Percentiles rank a stretch among this genome's conserved stretches.
Conservation (phyloP, 2,329 filamentous ascomycete species). For the Cladosporium halotolerans region DNA sequence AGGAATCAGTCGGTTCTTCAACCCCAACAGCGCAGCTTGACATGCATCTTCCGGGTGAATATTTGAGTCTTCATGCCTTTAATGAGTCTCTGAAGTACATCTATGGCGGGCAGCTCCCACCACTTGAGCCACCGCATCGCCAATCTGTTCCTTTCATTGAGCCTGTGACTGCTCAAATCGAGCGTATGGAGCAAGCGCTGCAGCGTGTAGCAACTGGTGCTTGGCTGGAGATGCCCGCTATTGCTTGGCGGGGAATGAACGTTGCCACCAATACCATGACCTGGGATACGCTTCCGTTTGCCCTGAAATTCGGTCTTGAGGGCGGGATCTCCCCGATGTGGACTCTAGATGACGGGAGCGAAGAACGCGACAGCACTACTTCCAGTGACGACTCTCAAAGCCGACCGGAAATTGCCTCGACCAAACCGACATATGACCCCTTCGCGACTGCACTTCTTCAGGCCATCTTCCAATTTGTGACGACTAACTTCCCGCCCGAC, state of each 20-base stretch:
- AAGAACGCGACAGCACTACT: conserved; percentile 33
- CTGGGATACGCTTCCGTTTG: conserved; percentile 58
- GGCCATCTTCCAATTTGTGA: conserved; percentile 53
- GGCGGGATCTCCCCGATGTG: conserved; percentile 37
- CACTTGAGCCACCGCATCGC: conserved; percentile 16
- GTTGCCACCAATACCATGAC: conserved; percentile 53
- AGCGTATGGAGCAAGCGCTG: conserved; percentile 39
- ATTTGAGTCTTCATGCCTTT: conserved; percentile 22
- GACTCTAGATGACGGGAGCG: conserved; percentile 26
- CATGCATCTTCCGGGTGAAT: conserved; percentile 18
- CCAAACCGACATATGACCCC: conserved; percentile 43
- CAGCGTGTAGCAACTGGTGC: conserved; percentile 60
- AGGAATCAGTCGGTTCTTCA: conserved; percentile 10
- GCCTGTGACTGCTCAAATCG: conserved; percentile 12
- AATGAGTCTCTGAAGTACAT: conserved; percentile 26
- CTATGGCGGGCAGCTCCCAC: conserved; percentile 28
- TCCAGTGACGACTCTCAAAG: conserved; percentile 17
- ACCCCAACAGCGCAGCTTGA: conserved; percentile 12
- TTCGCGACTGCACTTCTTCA: conserved; percentile 51
- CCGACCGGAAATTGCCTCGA: not conserved
- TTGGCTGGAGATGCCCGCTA: conserved; percentile 40
- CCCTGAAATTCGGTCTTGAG: conserved; percentile 53
- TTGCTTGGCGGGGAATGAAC: conserved; percentile 47
- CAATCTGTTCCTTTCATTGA: conserved; percentile 9
- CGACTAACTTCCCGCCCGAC: conserved; percentile 52